Percentiles rank a stretch among this genome's conserved stretches.
Evolutionary conservation across 768 basidiomycete species (phyloP).

Genomic region (Boletus tomentosulus): DNA sequence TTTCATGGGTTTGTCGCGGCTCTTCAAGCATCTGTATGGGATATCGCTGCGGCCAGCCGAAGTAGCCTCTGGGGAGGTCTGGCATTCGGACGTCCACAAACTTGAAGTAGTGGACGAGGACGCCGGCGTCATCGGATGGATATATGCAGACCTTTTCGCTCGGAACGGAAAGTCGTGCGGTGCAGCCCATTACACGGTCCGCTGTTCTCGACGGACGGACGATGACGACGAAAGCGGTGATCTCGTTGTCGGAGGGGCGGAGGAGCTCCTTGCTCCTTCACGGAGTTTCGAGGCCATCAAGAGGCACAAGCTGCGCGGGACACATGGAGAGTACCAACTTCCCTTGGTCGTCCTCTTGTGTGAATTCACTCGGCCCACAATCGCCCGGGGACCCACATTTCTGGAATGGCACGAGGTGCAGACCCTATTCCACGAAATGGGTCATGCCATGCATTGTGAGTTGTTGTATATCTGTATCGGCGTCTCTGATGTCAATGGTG

Average conservation of each 20-base stretch:
- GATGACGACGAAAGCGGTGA: slow-evolving; percentile 82
- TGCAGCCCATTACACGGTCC: slow-evolving; percentile 96
- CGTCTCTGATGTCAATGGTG: slow-evolving; percentile 3
- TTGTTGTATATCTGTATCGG: slow-evolving; percentile 11
- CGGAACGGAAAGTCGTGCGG: slow-evolving; percentile 82
- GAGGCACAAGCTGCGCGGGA: slow-evolving; percentile 53
- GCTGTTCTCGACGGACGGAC: slow-evolving; percentile 89
- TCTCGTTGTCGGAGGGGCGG: slow-evolving; percentile 36
- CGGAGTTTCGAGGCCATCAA: slow-evolving; percentile 62
- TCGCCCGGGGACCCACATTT: slow-evolving; percentile 60
- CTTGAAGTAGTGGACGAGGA: slow-evolving; percentile 90
- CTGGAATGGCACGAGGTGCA: slow-evolving; percentile 91
- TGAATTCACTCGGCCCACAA: slow-evolving; percentile 69
- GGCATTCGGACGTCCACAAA: slow-evolving; percentile 87
- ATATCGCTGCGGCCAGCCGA: slow-evolving; percentile 72
- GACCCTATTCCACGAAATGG: slow-evolving; percentile 98
- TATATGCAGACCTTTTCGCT: slow-evolving; percentile 90
- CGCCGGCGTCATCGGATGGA: slow-evolving; percentile 84
- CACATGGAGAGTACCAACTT: slow-evolving; percentile 74
- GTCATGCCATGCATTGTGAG: slow-evolving; percentile 99
- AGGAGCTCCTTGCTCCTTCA: slow-evolving; percentile 44
- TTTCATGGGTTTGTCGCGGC: slow-evolving; percentile 84
- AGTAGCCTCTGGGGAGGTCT: slow-evolving; percentile 73
- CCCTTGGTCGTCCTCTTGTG: slow-evolving; percentile 90
- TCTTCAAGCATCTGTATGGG: slow-evolving; percentile 87